These are phyloP conservation scores for Fagus crenata DNA, from an alignment of 306 rosid genomes.

Conservation along the genomic window DNA sequence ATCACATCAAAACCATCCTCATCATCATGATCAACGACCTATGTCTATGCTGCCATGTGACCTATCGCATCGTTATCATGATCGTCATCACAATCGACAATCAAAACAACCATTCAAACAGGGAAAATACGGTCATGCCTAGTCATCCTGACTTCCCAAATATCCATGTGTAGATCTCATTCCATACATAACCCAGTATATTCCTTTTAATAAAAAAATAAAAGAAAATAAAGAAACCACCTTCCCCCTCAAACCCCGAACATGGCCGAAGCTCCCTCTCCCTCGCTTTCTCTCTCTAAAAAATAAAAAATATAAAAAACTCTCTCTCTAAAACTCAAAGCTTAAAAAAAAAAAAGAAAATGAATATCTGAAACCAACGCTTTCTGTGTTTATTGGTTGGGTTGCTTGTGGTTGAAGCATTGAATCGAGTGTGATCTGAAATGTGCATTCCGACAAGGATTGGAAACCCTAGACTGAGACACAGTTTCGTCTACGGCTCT, in stretches of 20 bases:
- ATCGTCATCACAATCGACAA: too few relatives aligned
- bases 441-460: conserved; percentile 45
- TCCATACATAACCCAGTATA: neutral
- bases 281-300: conserved; percentile 34
- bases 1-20: neutral
- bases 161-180: neutral
- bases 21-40: neutral
- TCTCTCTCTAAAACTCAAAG: conserved; percentile 27
- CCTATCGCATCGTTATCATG: too few relatives aligned
- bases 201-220: neutral
- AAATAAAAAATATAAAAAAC: neutral
- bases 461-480: conserved; percentile 25
- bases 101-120: too few relatives aligned
- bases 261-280: conserved; percentile 53
- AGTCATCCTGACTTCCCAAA: neutral
- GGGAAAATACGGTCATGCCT: too few relatives aligned
- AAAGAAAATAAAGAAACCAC: neutral
- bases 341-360: neutral
- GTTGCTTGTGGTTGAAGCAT: conserved; percentile 52
- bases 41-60: neutral
- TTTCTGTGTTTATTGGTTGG: neutral
- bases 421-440: conserved; percentile 46
- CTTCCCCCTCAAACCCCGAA: conserved; percentile 37
- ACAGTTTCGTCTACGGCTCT: conserved; percentile 22
- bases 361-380: conserved; percentile 59